Conservation (phyloP, 371 early-diverging fungal species). For the Mortierella sp. region DNA sequence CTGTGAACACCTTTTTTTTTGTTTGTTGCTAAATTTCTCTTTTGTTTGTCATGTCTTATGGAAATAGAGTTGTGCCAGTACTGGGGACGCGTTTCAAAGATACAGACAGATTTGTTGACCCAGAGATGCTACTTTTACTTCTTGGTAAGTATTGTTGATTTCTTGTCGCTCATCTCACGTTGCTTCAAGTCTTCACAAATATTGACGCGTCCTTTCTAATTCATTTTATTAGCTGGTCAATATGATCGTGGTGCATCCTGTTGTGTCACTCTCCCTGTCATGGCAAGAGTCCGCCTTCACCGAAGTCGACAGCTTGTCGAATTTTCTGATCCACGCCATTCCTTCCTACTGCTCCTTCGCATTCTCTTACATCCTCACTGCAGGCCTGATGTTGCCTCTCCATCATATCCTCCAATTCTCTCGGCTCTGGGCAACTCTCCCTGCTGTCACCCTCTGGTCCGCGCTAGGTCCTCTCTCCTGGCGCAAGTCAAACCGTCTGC, state of each 20-base stretch:
- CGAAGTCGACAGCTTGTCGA: not conserved
- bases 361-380: slow-evolving; percentile 23
- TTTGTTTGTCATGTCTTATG: not conserved
- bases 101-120: slow-evolving; percentile 26
- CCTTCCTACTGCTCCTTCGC: slow-evolving; percentile 45
- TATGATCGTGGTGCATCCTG: slow-evolving; percentile 27
- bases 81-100: slow-evolving; percentile 37
- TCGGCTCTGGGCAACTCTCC: slow-evolving; percentile 35
- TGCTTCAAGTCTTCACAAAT: not conserved
- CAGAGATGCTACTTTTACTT: slow-evolving; percentile 25
- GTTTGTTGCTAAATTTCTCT: not conserved
- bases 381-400: slow-evolving; percentile 25
- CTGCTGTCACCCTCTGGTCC: slow-evolving; percentile 36
- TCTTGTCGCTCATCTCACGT: not conserved
- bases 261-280: slow-evolving; percentile 19
- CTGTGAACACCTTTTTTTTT: not conserved
- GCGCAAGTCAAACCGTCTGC: slow-evolving; percentile 25
- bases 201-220: not conserved
- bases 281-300: slow-evolving; percentile 28
- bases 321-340: slow-evolving; percentile 38
- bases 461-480: slow-evolving; percentile 35
- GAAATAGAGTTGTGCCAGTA: slow-evolving; percentile 25
- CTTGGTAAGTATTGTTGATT: slow-evolving; percentile 16
- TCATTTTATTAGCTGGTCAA: slow-evolving; percentile 16
- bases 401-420: slow-evolving; percentile 33